Conservation (phyloP, 768 basidiomycete species). For the Terana coerulea region DNA sequence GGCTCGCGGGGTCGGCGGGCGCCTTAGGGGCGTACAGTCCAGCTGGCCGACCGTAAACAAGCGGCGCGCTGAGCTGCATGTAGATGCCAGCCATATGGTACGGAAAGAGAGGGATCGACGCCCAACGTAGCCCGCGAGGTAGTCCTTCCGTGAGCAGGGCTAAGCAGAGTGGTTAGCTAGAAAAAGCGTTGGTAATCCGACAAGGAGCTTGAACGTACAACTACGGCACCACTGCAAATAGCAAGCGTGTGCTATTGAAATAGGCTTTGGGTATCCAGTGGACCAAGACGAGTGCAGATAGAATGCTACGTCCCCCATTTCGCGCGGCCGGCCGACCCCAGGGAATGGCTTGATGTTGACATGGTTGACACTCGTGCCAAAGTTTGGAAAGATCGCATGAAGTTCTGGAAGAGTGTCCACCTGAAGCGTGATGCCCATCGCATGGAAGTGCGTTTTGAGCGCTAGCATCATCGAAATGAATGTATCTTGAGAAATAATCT, state of each 20-base stretch:
- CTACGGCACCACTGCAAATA: constrained; percentile 16
- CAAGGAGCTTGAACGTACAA: too few species aligned
- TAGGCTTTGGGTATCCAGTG: constrained; percentile 7
- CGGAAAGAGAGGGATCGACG: constrained; percentile 19
- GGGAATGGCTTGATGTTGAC: constrained; percentile 13
- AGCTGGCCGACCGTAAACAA: constrained; percentile 13
- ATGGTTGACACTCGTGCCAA: not conserved
- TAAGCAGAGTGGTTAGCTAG: too few species aligned
- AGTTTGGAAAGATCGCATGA: not conserved
- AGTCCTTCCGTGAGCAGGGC: constrained; percentile 16
- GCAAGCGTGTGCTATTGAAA: not conserved
- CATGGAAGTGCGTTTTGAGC: not conserved
- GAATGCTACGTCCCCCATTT: too few species aligned
- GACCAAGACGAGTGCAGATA: not conserved
- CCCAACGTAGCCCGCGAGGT: constrained; percentile 10
- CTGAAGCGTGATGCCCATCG: not conserved
- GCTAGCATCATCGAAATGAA: not conserved
- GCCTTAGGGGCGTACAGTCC: constrained; percentile 20
- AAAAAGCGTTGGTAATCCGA: too few species aligned
- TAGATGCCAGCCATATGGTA: constrained; percentile 19
- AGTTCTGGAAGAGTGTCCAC: not conserved
- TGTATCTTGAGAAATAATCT: constrained; percentile 2
- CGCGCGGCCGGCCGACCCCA: not conserved
- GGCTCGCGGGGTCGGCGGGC: constrained; percentile 20
- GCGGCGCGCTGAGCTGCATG: not conserved